These are phyloP conservation scores for Candida tammaniensis DNA, from an alignment of 805 yeast genomes.

Conservation along the genomic window DNA sequence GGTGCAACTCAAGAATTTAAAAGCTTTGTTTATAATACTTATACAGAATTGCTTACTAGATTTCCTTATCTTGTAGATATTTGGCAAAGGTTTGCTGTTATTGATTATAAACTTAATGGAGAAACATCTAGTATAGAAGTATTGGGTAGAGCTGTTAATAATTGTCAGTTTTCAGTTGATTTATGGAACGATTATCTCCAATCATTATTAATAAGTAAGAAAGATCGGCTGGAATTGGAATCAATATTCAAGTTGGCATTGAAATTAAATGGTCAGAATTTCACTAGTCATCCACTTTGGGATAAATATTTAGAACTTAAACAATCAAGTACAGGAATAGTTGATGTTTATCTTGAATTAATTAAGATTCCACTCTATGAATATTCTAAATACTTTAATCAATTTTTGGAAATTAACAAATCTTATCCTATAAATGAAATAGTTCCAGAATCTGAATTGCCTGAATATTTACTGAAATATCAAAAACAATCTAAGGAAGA, in stretches of 20 bases:
- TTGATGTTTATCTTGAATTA: slow-evolving; percentile 43
- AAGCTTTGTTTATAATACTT: slow-evolving; percentile 13
- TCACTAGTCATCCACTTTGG: slow-evolving; percentile 80
- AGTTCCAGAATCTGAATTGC: slow-evolving; percentile 13
- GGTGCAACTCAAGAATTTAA: slow-evolving; percentile 18
- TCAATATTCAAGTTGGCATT: slow-evolving; percentile 13
- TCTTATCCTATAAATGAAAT: slow-evolving; percentile 30
- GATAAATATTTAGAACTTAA: slow-evolving; percentile 58
- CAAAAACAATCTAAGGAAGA: slow-evolving; percentile 20
- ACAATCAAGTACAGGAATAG: slow-evolving; percentile 24
- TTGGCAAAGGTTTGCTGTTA: slow-evolving; percentile 61
- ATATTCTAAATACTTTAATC: slow-evolving; percentile 71
- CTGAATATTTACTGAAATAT: slow-evolving; percentile 21
- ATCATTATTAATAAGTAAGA: slow-evolving; percentile 39
- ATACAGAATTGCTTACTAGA: slow-evolving; percentile 39
- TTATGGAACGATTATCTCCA: slow-evolving; percentile 67
- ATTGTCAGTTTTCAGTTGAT: slow-evolving; percentile 58
- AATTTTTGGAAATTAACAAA: slow-evolving; percentile 39
- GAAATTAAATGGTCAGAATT: slow-evolving; percentile 60
- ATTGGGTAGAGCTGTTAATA: slow-evolving; percentile 42
- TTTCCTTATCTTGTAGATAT: slow-evolving; percentile 59
- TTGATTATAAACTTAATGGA: slow-evolving; percentile 58
- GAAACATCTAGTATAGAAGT: slow-evolving; percentile 46
- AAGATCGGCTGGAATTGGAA: slow-evolving; percentile 4
- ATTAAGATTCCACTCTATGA: slow-evolving; percentile 75